Percentiles rank a stretch among this genome's conserved stretches.
These are phyloP conservation scores for Oryza glumipatula DNA, from an alignment of 176 grass and related monocot species.

Conservation along the genomic window DNA sequence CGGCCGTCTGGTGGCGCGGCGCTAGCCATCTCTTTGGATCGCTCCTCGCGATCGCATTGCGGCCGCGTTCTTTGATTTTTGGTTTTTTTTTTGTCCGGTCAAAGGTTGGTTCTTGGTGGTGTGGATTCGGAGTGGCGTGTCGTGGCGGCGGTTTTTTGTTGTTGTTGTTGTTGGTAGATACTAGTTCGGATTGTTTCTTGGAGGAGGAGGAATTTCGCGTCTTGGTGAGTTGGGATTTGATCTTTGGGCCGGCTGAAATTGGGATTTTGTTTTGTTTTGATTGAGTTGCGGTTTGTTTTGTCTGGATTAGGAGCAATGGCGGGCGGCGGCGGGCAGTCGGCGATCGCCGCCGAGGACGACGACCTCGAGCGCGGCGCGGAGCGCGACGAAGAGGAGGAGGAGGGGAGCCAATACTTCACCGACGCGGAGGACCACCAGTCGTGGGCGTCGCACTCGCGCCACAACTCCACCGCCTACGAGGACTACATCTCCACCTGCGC, in stretches of 20 bases:
- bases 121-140: constrained; percentile 33
- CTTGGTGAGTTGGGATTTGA: constrained; percentile 6
- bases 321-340: constrained; percentile 3
- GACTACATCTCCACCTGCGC: constrained; percentile 52
- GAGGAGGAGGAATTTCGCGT: neutral
- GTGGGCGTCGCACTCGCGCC: constrained; percentile 63
- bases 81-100: neutral
- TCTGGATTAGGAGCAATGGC: constrained; percentile 39
- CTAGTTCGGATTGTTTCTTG: neutral
- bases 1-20: constrained; percentile 11
- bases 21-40: constrained; percentile 34
- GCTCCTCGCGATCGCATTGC: constrained; percentile 57
- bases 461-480: constrained; percentile 50
- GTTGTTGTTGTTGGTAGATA: neutral
- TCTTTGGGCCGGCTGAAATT: constrained; percentile 28
- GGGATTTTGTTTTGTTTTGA: neutral
- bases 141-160: neutral
- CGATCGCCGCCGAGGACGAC: constrained; percentile 17
- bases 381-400: constrained; percentile 44
- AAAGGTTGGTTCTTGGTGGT: neutral
- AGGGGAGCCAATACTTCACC: constrained; percentile 72
- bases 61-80: neutral
- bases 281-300: constrained; percentile 10
- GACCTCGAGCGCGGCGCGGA: constrained; percentile 46
- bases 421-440: constrained; percentile 87